Evolutionary conservation across 352 stramenopile genomes (phyloP), one percentile per base, ranked within the genome.

Genomic region (Phytopythium mirpurense): DNA sequence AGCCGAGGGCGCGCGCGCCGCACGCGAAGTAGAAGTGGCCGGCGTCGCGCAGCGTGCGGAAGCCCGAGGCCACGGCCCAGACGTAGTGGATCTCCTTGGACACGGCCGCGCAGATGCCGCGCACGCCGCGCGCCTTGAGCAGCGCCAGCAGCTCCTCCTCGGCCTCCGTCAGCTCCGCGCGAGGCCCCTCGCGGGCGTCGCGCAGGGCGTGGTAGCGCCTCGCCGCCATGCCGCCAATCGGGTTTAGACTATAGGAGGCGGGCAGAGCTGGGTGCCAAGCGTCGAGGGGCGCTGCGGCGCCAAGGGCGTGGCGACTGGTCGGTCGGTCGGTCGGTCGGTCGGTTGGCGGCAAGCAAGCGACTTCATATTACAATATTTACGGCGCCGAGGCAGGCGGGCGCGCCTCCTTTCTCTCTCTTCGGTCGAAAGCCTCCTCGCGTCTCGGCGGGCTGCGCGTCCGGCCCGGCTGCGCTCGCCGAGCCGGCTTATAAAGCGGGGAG

Each of bases 11-110:
- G 36, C 78, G 70, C 18, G 69, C 62, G 11, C 70, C 81, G 48
- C 81, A 89, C 23, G 81, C 79, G 37, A 88, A 87, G 68, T 90
- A 92, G 59, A 88, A 92, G 55, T 88, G 67, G 56, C 70, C 78
- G 29, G 87, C 74, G 51, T 70, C 77, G 12, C 72, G 62, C 24
- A 92, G 67, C 27, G 78, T 88, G 60, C 74, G 70, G 62, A 88
- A 90, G 18, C 76, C 78, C 8, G 78, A 87, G 10, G 68, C 66
- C 18, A 86, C 78, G 16, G 78, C 77, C 81, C 78, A 90, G 24
- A 69, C 76, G 53, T 88, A 88, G 58, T 84, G 79, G 52, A 92
- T 90, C 62, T 88, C 81, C n/a, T 71, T 68, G 40, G 65, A 84
- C 55, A 92, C 82, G 8, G 81, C 72, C 19, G 82, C 72, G 54